phyloP scores from a whole-genome alignment of 768 basidiomycete genomes.

The Lenzites betulinus region DNA sequence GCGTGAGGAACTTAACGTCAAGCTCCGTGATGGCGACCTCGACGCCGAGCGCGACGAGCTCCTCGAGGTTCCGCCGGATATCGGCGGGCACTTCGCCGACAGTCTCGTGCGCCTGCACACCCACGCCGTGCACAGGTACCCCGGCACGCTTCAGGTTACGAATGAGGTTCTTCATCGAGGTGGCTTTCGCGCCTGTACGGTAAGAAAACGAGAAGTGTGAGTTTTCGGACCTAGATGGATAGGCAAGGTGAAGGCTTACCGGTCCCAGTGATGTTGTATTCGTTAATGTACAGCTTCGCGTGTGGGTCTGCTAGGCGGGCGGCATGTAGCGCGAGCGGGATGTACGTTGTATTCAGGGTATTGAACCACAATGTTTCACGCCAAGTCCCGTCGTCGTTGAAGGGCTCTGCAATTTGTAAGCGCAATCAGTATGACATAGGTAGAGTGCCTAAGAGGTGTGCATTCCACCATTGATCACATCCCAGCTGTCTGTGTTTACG shows the following conservation, averaged over 20 bases:
- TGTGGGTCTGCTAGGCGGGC: conserved; percentile 54
- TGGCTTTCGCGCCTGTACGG: conserved; percentile 48
- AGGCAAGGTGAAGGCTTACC: conserved; percentile 2
- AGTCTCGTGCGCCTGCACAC: conserved; percentile 59
- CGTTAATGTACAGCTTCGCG: conserved; percentile 56
- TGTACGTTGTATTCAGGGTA: conserved; percentile 46
- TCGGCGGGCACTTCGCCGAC: conserved; percentile 52
- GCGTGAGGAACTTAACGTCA: conserved; percentile 54
- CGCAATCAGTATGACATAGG: neutral
- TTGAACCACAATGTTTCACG: conserved; percentile 53
- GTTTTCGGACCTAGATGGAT: neutral
- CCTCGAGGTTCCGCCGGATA: conserved; percentile 49
- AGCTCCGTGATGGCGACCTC: conserved; percentile 73
- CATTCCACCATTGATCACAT: conserved; percentile 49
- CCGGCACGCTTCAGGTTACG: conserved; percentile 46
- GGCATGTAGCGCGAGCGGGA: conserved; percentile 50
- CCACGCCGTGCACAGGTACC: conserved; percentile 61
- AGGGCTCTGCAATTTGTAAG: conserved; percentile 37
- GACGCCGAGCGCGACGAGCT: conserved; percentile 58
- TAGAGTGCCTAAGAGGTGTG: neutral
- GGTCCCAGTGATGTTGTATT: conserved; percentile 36
- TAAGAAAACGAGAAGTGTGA: no score
- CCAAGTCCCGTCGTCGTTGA: conserved; percentile 62
- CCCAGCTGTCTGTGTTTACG: conserved; percentile 44
- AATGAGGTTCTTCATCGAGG: conserved; percentile 56